Base-by-base conservation (phyloP, 176 grass and related monocot genomes). In the Oryza nivara region DNA sequence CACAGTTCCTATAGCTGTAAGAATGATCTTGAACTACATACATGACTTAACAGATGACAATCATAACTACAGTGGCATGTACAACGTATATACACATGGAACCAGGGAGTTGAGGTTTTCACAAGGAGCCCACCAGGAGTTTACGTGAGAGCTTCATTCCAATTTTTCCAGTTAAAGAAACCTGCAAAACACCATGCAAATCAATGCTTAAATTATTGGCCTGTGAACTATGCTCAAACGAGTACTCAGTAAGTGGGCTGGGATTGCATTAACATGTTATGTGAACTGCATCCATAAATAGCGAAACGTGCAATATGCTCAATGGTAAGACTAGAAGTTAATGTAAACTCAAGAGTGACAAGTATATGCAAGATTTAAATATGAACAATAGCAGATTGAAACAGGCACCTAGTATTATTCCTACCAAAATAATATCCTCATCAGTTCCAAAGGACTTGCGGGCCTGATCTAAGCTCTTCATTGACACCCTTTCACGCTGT, bases 341-440 rank as follows among this genome's bases (percentile, higher is more conserved):
- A 22, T 25, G 20, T 9, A 70, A 2, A 52, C 30, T 36, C 30
- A 22, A 40, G 23, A 46, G 30, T 1, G 17, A 22, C 28, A 9
- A 17, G 41, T 25, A 38, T 56, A 73, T 19, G 70, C 22, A 30
- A 34, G 44, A 75, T 15, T 6, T n/a, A 63, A 63, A 23, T 63
- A 65, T 68, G n/a, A 70, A 20, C 2, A 8, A 46, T 22, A 16
- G 7, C 4, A 86, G 48, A 16, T 9, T 15, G 45, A 51, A 60
- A 40, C 40, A 38, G 58, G 71, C 14, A 19, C 4, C 19, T 32
- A 67, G 4, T 20, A 34, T 12, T 69, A 61, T 7, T 44, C 78
- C 40, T 96, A 99, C 96, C 96, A 99, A 84, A 17, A 99, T 84
- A 86, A 99, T 96, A 82, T 99, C 96, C 81, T 99, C 96, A 45